These are phyloP conservation scores for Thelonectria discophora DNA, from an alignment of 2,329 filamentous ascomycete species.

Conservation along the genomic window DNA sequence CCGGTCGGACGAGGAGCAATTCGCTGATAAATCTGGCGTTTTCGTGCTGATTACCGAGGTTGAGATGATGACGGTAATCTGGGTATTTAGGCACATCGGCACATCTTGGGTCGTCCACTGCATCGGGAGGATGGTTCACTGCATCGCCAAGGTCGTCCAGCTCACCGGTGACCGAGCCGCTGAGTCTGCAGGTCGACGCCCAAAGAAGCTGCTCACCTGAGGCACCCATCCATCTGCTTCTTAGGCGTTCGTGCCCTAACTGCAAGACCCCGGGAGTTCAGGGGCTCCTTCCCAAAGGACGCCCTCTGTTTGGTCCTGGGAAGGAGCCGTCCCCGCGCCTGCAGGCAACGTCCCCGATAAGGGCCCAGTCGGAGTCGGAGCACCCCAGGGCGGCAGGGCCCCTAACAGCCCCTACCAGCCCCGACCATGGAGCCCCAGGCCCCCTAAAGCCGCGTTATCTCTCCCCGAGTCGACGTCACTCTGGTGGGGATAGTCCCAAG, in stretches of 20 bases:
- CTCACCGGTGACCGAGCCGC: background rate
- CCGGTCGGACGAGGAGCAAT: background rate
- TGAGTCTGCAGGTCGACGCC: too few species aligned
- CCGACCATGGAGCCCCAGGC: too few species aligned
- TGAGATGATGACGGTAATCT: background rate
- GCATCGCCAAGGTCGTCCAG: background rate
- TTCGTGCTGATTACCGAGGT: constrained; percentile 3
- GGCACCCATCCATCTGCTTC: background rate
- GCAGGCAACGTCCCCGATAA: background rate
- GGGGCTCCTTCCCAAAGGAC: background rate
- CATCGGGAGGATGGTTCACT: too few species aligned
- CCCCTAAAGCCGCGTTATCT: background rate
- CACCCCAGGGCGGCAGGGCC: too few species aligned
- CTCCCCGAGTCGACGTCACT: background rate
- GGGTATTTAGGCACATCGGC: too few species aligned
- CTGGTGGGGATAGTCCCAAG: background rate
- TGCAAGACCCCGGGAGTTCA: background rate
- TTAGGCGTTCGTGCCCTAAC: background rate
- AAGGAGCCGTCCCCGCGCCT: background rate
- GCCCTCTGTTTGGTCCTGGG: background rate
- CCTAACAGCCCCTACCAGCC: background rate
- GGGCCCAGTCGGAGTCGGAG: too few species aligned
- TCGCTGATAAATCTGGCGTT: background rate
- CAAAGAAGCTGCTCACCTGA: background rate
- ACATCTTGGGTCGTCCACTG: background rate